Percentiles rank a stretch among this genome's conserved stretches.
Conservation (phyloP, 768 basidiomycete species). For the Mrakia frigida region DNA sequence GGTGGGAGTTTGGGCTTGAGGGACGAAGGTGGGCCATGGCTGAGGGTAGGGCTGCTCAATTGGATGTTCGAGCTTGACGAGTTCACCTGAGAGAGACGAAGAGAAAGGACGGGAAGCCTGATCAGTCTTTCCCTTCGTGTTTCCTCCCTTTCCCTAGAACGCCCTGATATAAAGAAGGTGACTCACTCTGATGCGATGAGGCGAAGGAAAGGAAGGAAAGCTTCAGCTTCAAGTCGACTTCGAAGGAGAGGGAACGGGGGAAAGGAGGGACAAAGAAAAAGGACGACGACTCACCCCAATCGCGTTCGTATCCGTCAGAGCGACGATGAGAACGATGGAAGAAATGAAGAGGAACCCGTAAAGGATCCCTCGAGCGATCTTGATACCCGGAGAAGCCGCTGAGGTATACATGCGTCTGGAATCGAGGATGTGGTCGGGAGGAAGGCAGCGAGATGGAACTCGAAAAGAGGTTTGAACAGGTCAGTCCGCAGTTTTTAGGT, state of each 20-base stretch:
- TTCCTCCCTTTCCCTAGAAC: neutral
- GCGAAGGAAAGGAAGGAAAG: too few species aligned
- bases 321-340: neutral
- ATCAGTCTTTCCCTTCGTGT: neutral
- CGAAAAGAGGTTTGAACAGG: neutral
- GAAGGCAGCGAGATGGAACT: neutral
- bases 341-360: neutral
- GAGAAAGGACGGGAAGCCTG: neutral
- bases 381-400: neutral
- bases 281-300: neutral
- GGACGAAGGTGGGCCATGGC: neutral
- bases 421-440: neutral
- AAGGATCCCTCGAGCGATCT: neutral
- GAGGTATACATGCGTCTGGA: neutral
- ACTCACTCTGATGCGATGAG: too few species aligned
- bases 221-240: too few species aligned
- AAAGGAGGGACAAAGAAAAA: neutral
- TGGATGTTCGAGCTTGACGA: neutral
- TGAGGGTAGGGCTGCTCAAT: neutral
- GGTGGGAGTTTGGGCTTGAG: neutral
- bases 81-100: neutral
- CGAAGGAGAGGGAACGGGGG: neutral
- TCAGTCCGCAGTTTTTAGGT: neutral
- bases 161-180: neutral
- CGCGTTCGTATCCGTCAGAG: neutral